Base-by-base conservation (phyloP, 2,329 filamentous ascomycete species). In the Exserohilum turcica region DNA sequence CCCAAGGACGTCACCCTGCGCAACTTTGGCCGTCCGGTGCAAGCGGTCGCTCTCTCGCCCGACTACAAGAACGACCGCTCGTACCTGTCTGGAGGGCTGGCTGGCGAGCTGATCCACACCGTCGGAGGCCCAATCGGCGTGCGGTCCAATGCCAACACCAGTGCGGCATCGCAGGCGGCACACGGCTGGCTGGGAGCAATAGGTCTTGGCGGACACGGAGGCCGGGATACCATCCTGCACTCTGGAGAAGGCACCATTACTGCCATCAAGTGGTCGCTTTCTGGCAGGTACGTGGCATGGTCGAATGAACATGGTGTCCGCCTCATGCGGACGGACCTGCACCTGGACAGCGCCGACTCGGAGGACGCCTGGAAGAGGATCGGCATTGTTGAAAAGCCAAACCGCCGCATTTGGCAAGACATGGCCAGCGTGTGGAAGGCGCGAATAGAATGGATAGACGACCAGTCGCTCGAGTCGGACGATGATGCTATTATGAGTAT, bases 361-460 rank as follows among this genome's bases (percentile, higher is more conserved):
- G 92, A 97, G 13, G 87, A 89, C 60, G 91, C 92, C 2, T 99
- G 95, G 95, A 96, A 94, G 74, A 84, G 93, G 8, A 91, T 99
- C 58, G 92, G 91, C 19, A 93, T 97, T 70, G 88, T 96, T 55
- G 92, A 96, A 69, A 85, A 92, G 37, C 94, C 94, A 2, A 90
- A 91, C 65, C 89, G 89, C 5, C 86, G 89, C 7, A 87, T 89
- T 50, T 97, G 94, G 91, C 91, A 97, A 62, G 92, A 96, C 36
- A 97, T 99, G 92, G 92, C 92, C 0, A 85, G 89, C 40, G 91
- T 97, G 3, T 97, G 94, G 92, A 96, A 93, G 77, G 91, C 90
- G 2, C 84, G 92, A 18, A 86, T 87, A 1, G 92, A 97, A 71
- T 99, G 94, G 94, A 88, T 97, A 38, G 91, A 97, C 66, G 89